Base-by-base conservation (phyloP, 1,139 yeast genomes). In the Geotrichum restrictum region DNA sequence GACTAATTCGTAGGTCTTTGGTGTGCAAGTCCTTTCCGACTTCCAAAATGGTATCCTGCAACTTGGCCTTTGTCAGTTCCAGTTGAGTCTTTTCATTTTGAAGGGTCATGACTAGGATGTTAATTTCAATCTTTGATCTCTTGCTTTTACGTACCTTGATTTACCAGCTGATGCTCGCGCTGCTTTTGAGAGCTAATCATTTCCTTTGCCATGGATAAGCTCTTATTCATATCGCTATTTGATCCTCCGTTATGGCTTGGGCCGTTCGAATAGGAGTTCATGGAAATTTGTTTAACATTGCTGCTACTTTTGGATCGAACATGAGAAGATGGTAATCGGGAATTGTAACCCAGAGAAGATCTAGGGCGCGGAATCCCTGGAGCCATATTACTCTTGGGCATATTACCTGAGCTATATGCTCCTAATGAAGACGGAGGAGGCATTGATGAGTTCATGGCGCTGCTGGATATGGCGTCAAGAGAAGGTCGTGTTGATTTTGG, bases 1-100 rank as follows among this genome's bases (percentile, higher is more conserved):
- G 48, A 31, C 38, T 48, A 22, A 34, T 45, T 41, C 21, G 42
- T 33, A 40, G 18, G 29, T 44, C 45, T 36, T 33, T 51, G 36
- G 29, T 41, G 39, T 70, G 39, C 66, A 38, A 57, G 44, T 57
- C 62, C 10, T 60, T 58, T 54, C 54, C 54, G 64, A 61, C 21
- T 40, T 74, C 74, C 1, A 68, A 71, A 1, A 72, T 63, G 44
- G 68, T 68, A 40, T 65, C 68, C 36, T 45, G 38, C 8, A 51
- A 34, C 29, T 46, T 45, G 11, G 47, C 29, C 11, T 32, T 41
- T 21, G 32, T 31, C 24, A 51, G 37, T 8, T 45, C 43, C 22
- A 42, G 36, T 10, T 37, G 48, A 8, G 48, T n/a, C 14, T 36
- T 41, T 10, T 51, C 50, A 22, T 53, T 55, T 13, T 51, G 51